These are phyloP conservation scores for Aspergillus intermedius DNA, from an alignment of 2,329 filamentous ascomycete genomes.

Conservation along the genomic window DNA sequence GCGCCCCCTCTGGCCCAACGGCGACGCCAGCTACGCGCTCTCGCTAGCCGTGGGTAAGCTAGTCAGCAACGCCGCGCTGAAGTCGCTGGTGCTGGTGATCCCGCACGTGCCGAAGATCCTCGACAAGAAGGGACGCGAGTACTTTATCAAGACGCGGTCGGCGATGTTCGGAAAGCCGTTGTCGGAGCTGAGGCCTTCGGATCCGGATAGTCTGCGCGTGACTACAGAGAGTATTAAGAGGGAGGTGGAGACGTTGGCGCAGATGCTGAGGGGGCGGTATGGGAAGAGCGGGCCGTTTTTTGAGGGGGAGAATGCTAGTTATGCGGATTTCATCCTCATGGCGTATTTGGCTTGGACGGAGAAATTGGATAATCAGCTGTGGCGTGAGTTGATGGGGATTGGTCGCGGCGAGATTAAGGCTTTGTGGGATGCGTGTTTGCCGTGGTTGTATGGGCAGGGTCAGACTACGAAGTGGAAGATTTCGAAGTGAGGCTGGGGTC, in stretches of 20 bases:
- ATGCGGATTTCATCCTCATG: constrained; percentile 24
- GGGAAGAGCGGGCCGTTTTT: constrained; percentile 30
- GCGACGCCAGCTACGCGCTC: constrained; percentile 28
- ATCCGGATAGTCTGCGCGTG: constrained; percentile 12
- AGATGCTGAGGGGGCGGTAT: constrained; percentile 21
- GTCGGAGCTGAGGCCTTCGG: constrained; percentile 21
- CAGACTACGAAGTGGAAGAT: constrained; percentile 28
- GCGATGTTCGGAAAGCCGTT: constrained; percentile 22
- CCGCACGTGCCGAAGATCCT: constrained; percentile 18
- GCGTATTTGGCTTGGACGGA: constrained; percentile 21
- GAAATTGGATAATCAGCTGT: constrained; percentile 16
- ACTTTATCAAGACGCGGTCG: constrained; percentile 24
- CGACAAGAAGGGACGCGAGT: constrained; percentile 23
- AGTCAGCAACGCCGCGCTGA: constrained; percentile 1
- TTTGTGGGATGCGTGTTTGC: constrained; percentile 24
- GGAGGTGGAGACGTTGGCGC: constrained; percentile 14
- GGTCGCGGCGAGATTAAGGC: constrained; percentile 23
- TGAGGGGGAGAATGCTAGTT: constrained; percentile 25
- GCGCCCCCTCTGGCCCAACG: constrained; percentile 26
- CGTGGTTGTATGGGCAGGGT: constrained; percentile 28
- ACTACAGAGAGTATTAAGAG: constrained; percentile 14
- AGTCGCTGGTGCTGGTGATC: constrained; percentile 11
- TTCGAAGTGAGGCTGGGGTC: constrained; percentile 1
- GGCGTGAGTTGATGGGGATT: constrained; percentile 16
- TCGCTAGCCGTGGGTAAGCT: constrained; percentile 16